Base-by-base conservation (phyloP, 306 rosid species). In the Gastrolobium villosum region DNA sequence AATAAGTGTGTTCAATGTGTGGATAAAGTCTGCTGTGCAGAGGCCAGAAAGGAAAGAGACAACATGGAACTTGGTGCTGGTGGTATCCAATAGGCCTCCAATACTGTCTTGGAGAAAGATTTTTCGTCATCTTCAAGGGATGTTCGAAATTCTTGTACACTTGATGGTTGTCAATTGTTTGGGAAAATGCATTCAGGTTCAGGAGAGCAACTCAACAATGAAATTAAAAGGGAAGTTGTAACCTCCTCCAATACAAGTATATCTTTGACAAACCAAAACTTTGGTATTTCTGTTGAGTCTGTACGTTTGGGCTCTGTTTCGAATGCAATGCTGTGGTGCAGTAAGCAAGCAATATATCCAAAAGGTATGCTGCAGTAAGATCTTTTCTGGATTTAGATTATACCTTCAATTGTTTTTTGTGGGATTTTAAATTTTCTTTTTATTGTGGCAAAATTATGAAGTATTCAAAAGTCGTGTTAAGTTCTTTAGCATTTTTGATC, bases 401-500 rank as follows among this genome's bases (percentile, higher is more conserved):
- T 70, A 11, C 54, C 39, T 45, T 52, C 26, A 52, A 31, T 28
- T 30, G 4, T 10, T 64, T 11, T 75, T 70, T 70, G 10, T 34
- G 7, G 50, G 79, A 66, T 56, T 53, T 83, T 76, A 49, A 71
- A 71, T 48, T 66, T 57, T 70, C 4, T 72, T 70, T 70, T 74
- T 59, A 41, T 54, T 44, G 62, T 54, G 83, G 74, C 56, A 61
- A 71, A 74, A 11, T 84, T 84, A 57, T 84, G 79, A 84, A 96
- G 99, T 98, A 70, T 96, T 83, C 86, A 84, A 83, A 87, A 91
- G 97, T 76, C 86, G 93, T 28, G 89, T 85, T 31, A 85, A 66
- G 84, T 96, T 88, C 88, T 79, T 60, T 48, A 90, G 91, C 72
- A 81, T 93, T 79, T 76, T 82, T n/a, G 80, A 87, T 85, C 99